Percentiles rank a stretch among this genome's conserved stretches.
Conservation (phyloP, 139 green algal genomes). For the Chlorella vulgaris region DNA sequence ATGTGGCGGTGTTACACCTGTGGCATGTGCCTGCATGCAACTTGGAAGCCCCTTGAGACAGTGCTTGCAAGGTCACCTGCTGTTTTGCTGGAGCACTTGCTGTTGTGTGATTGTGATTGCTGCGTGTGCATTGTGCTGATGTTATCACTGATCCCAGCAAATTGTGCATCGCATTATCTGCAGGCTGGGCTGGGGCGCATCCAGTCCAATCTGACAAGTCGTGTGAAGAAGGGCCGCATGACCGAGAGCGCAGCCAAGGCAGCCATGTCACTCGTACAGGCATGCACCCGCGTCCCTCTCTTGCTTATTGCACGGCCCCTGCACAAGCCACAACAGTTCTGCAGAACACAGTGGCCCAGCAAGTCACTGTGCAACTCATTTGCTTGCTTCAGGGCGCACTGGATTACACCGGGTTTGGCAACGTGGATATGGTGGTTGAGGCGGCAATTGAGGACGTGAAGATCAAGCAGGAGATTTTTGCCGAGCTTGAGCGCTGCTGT, state of each 20-base stretch:
- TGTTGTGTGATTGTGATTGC: too few relatives aligned
- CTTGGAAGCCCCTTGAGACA: too few relatives aligned
- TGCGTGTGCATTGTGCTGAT: too few relatives aligned
- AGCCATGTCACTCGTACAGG: conserved; percentile 67
- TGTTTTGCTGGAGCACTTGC: too few relatives aligned
- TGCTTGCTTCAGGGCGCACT: conserved; percentile 58
- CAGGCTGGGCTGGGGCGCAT: conserved; percentile 88
- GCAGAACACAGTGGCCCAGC: too few relatives aligned
- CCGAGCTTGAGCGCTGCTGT: conserved; percentile 79
- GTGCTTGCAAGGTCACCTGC: too few relatives aligned
- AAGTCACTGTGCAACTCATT: too few relatives aligned
- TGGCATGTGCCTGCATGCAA: neutral
- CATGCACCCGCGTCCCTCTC: neutral
- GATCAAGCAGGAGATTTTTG: conserved; percentile 94
- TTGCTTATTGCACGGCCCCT: neutral
- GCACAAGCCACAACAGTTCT: neutral
- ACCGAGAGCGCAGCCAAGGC: conserved; percentile 59
- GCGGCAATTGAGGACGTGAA: conserved; percentile 94
- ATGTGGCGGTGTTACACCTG: too few relatives aligned
- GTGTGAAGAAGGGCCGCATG: conserved; percentile 94
- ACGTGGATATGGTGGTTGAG: conserved; percentile 97
- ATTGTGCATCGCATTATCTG: neutral
- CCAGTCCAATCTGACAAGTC: conserved; percentile 83
- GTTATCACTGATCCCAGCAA: neutral
- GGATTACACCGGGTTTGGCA: conserved; percentile 82